Conservation (phyloP, 163 green algal species). For the Scenedesmus sp. region DNA sequence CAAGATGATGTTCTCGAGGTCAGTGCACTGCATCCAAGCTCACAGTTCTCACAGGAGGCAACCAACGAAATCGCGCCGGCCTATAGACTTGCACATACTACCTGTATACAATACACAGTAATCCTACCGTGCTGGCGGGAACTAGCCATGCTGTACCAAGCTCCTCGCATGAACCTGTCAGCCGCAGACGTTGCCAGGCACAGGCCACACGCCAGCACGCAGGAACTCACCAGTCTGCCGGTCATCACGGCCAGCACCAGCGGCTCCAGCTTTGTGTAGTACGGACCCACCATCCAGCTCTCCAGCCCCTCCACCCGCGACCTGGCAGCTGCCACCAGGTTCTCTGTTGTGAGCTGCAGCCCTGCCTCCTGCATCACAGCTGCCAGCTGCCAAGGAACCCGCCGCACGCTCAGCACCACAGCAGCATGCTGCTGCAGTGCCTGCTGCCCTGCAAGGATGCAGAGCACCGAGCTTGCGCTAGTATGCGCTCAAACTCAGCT, state of each 20-base stretch:
- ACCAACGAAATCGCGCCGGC: no score
- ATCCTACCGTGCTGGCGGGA: no score
- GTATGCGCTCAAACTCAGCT: background rate
- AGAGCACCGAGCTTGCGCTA: background rate
- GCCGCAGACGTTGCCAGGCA: background rate
- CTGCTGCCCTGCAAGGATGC: conserved; percentile 10
- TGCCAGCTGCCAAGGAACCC: background rate
- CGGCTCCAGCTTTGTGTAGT: background rate
- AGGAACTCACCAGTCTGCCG: background rate
- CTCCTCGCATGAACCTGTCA: background rate
- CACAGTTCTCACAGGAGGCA: no score
- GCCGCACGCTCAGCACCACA: background rate
- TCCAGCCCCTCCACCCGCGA: background rate
- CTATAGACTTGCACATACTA: no score
- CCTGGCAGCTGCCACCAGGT: background rate
- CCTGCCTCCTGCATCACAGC: background rate
- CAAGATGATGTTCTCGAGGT: no score
- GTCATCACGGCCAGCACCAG: background rate
- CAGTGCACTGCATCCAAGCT: no score
- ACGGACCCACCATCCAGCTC: background rate
- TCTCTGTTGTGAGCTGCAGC: background rate
- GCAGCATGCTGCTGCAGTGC: background rate
- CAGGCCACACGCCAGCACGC: background rate
- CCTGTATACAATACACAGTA: no score
- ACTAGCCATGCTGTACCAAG: background rate